A percentile compares a stretch with the other conserved stretches of the same genome.
Conservation (phyloP, 129 eudicot genomes). For the Kitagawia praeruptora region DNA sequence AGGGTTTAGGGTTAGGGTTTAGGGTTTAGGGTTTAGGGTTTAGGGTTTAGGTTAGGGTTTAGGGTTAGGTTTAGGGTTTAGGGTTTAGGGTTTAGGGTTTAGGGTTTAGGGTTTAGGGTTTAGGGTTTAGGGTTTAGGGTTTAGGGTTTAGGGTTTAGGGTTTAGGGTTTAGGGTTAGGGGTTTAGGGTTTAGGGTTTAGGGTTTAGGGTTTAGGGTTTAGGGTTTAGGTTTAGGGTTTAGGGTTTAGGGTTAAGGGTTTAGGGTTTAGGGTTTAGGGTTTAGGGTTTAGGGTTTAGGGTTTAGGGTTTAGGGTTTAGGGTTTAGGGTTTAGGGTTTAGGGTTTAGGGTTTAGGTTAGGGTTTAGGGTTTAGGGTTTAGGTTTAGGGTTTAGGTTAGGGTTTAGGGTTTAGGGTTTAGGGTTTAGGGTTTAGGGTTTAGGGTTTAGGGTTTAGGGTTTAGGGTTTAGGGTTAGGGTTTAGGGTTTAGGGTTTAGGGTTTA, state of each 20-base stretch:
- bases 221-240: too few species aligned
- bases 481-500: too few species aligned
- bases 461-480: constrained; percentile 16
- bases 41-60: too few species aligned
- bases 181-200: background rate
- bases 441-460: constrained; percentile 17
- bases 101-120: background rate
- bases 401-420: background rate
- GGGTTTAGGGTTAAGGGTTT: too few species aligned
- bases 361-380: constrained; percentile 19
- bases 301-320: constrained; percentile 16
- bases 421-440: too few species aligned
- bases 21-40: too few species aligned
- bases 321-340: constrained; percentile 11
- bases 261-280: background rate
- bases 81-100: too few species aligned
- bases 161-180: too few species aligned
- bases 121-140: too few species aligned
- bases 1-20: too few species aligned
- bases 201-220: background rate
- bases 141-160: too few species aligned
- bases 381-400: constrained; percentile 12
- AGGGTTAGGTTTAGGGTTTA: background rate
- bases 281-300: constrained; percentile 14
- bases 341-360: background rate